Percentiles rank a stretch among this genome's conserved stretches.
phyloP scores from a whole-genome alignment of 192 early-diverging fungal genomes.

The Coemansia furcata region DNA sequence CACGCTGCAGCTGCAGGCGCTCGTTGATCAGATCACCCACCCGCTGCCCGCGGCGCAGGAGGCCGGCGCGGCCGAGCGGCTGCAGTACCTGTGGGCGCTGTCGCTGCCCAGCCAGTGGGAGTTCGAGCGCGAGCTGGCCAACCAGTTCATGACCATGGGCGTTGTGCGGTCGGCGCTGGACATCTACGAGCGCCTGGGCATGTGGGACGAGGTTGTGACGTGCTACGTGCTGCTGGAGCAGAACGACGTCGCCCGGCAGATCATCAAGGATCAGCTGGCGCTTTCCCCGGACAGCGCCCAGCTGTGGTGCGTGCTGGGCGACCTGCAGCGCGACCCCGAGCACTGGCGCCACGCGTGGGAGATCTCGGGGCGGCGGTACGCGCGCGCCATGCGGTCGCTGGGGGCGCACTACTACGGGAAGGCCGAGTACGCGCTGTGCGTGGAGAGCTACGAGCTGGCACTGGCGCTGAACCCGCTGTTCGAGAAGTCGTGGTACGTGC shows the following conservation, averaged over 20 bases:
- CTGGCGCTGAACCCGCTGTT: conserved; percentile 91
- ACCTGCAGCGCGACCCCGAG: conserved; percentile 71
- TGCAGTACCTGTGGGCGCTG: conserved; percentile 78
- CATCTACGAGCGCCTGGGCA: conserved; percentile 88
- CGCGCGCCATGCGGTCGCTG: conserved; percentile 93
- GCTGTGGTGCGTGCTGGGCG: conserved; percentile 87
- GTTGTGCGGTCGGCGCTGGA: conserved; percentile 88
- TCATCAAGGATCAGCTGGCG: conserved; percentile 68
- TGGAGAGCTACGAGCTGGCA: conserved; percentile 79
- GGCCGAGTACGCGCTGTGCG: conserved; percentile 60
- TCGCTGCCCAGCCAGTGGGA: conserved; percentile 92
- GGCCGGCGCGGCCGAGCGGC: conserved; percentile 62
- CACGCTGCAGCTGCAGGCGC: conserved; percentile 86
- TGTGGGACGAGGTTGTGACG: conserved; percentile 94
- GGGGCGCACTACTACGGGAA: conserved; percentile 77
- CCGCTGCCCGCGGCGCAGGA: conserved; percentile 32
- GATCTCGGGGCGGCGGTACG: conserved; percentile 73
- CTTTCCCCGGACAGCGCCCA: conserved; percentile 73
- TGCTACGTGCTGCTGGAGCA: conserved; percentile 87
- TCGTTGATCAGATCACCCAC: conserved; percentile 89
- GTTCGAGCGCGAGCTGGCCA: conserved; percentile 88
- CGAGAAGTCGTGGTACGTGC: conserved; percentile 94
- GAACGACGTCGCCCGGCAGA: conserved; percentile 78
- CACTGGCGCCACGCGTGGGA: conserved; percentile 90
- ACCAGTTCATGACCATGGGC: conserved; percentile 79